Evolutionary conservation across 768 basidiomycete genomes (phyloP), one percentile per base, ranked within the genome.

Genomic region (Punctularia strigosozonata): DNA sequence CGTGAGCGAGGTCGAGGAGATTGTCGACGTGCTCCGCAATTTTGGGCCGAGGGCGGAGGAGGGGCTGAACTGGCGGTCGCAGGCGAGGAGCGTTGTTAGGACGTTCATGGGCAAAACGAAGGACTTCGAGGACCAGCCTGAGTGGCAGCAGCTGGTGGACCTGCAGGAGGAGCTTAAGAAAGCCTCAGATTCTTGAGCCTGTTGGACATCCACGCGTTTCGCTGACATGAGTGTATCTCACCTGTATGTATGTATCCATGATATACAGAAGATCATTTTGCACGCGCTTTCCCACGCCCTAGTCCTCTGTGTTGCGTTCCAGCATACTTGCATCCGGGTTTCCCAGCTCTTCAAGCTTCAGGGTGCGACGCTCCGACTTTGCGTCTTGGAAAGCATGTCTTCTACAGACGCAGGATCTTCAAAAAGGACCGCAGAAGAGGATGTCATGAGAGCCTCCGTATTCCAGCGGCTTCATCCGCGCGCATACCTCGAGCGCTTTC

Each of bases 401-500:
- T n/a, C 30, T 31, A 31, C 30, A 37, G 17, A 37, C 10, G 15
- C 22, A 22, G 36, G 7, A 18, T 14, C 26, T 3, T 39, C 38
- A 8, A 18, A 17, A 17, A n/a, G 23, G 6, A 22, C 38, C 25
- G 24, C 38, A 22, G 49, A 48, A 24, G 10, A 34, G 18, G 33
- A 8, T 20, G 43, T 51, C 25, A 47, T 55, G 30, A 53, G 50
- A 39, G 54, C 57, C 6, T 44, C 47, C 43, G 75, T 80, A 23
- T 92, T 92, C 61, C 84, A 89, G 50, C 79, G 89, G 12, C 69
- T 99, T 0, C 90, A 97, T 50, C 94, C 95, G 2, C 73, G 73
- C 23, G 71, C 77, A 4, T 98, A 97, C 55, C 75, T 98, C 33
- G 80, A 88, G 48, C 72, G 83, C 5, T 98, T 95, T 51, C 61